Evolutionary conservation across 2,329 filamentous ascomycete genomes (phyloP).

Genomic region (Epichloe hybrida): DNA sequence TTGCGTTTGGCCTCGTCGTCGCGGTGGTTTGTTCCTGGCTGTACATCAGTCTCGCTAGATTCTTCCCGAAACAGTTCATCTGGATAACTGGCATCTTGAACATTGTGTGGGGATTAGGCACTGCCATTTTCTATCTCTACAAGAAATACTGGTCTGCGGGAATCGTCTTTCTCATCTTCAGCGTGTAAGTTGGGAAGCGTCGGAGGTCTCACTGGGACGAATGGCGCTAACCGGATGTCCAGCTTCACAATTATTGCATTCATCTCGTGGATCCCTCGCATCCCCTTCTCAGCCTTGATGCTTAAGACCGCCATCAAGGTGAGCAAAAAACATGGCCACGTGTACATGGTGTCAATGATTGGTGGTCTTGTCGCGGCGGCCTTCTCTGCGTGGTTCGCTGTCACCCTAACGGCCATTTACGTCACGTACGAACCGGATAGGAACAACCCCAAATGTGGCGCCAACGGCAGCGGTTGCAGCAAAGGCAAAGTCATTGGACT

Average conservation of each 20-base stretch:
- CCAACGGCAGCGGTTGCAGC: constrained; percentile 48
- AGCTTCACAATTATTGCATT: constrained; percentile 33
- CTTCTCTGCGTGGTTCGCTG: constrained; percentile 72
- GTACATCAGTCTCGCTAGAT: constrained; percentile 64
- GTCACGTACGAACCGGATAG: constrained; percentile 60
- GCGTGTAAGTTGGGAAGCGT: constrained; percentile 2
- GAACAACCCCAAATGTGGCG: constrained; percentile 37
- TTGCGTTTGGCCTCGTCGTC: constrained; percentile 62
- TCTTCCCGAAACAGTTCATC: constrained; percentile 81
- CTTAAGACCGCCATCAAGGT: constrained; percentile 76
- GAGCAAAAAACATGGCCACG: constrained; percentile 69
- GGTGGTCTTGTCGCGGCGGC: constrained; percentile 65
- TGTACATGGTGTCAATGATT: constrained; percentile 73
- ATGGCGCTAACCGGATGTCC: background rate
- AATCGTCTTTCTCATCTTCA: constrained; percentile 74
- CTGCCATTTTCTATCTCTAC: constrained; percentile 73
- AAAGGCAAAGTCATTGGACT: constrained; percentile 69
- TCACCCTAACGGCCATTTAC: constrained; percentile 78
- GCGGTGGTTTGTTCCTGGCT: constrained; percentile 61
- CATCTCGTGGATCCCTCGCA: constrained; percentile 76
- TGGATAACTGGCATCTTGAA: constrained; percentile 88
- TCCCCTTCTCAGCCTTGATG: constrained; percentile 86
- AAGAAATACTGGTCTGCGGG: constrained; percentile 68
- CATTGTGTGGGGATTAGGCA: constrained; percentile 70
- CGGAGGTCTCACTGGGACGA: background rate